phyloP scores from a whole-genome alignment of 768 basidiomycete species.

The Leucogyrophana mollusca region DNA sequence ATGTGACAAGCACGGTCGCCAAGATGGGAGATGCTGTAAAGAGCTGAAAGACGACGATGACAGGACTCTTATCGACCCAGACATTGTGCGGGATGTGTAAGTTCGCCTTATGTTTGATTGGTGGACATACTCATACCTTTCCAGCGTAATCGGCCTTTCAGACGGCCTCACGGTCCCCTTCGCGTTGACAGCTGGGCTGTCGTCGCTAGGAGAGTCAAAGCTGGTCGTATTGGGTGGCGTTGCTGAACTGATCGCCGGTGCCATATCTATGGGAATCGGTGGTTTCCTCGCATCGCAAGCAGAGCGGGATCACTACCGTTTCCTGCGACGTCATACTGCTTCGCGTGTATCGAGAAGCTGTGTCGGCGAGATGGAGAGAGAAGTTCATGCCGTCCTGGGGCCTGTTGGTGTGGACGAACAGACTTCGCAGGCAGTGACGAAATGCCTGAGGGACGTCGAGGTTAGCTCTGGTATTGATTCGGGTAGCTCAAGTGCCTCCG shows the following conservation, averaged over 20 bases:
- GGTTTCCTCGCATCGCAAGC: constrained; percentile 97
- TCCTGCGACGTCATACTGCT: constrained; percentile 69
- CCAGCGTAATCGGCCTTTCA: constrained; percentile 84
- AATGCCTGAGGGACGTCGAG: constrained; percentile 69
- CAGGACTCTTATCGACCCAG: constrained; percentile 80
- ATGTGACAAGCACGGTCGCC: constrained; percentile 53
- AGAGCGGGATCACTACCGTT: constrained; percentile 93
- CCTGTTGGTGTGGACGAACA: constrained; percentile 88
- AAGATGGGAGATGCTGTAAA: constrained; percentile 81
- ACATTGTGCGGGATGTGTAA: constrained; percentile 84
- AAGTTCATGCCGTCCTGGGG: constrained; percentile 84
- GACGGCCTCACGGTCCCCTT: constrained; percentile 92
- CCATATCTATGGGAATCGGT: constrained; percentile 98
- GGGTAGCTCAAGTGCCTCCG: constrained; percentile 23
- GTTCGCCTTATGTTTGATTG: constrained; percentile 23
- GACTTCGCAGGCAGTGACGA: constrained; percentile 76
- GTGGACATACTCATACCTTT: constrained; percentile 4
- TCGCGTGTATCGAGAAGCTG: constrained; percentile 87
- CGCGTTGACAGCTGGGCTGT: constrained; percentile 85
- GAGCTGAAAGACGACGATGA: constrained; percentile 81
- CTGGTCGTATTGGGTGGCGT: constrained; percentile 94
- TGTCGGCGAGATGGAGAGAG: constrained; percentile 94
- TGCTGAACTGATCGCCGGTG: constrained; percentile 95
- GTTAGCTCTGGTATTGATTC: constrained; percentile 30
- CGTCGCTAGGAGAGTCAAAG: constrained; percentile 82